A percentile compares a stretch with the other conserved stretches of the same genome.
These are phyloP conservation scores for Cutaneotrichosporon curvatum DNA, from an alignment of 1,284 basidiomycete genomes.

Conservation along the genomic window DNA sequence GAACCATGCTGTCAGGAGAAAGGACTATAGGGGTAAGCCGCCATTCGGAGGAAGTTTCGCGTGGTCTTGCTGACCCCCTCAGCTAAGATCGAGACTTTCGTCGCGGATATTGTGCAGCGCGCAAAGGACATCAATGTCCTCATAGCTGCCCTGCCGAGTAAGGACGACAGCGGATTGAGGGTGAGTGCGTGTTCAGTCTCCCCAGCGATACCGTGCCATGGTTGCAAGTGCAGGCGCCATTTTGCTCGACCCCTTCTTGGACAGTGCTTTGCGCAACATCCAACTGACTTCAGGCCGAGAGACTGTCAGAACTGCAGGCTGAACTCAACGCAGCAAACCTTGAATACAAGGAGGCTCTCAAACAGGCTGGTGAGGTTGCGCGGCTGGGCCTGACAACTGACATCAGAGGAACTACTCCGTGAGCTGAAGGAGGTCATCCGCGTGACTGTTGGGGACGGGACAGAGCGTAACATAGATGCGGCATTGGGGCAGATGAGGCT, in stretches of 20 bases:
- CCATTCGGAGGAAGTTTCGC: neutral
- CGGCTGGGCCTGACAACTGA: neutral
- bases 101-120: conserved; percentile 37
- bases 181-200: no score
- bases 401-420: conserved; percentile 30
- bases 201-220: no score
- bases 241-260: no score
- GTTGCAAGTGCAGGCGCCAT: no score
- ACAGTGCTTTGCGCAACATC: no score
- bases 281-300: conserved; percentile 20
- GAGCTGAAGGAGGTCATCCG: conserved; percentile 35
- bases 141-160: conserved; percentile 37
- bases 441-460: conserved; percentile 26
- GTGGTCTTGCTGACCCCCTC: conserved; percentile 5
- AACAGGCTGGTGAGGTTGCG: conserved; percentile 31
- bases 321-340: conserved; percentile 38
- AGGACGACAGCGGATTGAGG: conserved; percentile 29
- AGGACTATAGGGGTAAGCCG: conserved; percentile 30
- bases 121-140: conserved; percentile 42
- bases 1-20: conserved; percentile 23
- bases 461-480: conserved; percentile 13
- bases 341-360: conserved; percentile 38
- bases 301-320: conserved; percentile 33
- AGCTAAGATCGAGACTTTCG: conserved; percentile 43
- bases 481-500: conserved; percentile 1